Evolutionary conservation across 805 yeast genomes (phyloP).

Genomic region (Lipomyces sp.): DNA sequence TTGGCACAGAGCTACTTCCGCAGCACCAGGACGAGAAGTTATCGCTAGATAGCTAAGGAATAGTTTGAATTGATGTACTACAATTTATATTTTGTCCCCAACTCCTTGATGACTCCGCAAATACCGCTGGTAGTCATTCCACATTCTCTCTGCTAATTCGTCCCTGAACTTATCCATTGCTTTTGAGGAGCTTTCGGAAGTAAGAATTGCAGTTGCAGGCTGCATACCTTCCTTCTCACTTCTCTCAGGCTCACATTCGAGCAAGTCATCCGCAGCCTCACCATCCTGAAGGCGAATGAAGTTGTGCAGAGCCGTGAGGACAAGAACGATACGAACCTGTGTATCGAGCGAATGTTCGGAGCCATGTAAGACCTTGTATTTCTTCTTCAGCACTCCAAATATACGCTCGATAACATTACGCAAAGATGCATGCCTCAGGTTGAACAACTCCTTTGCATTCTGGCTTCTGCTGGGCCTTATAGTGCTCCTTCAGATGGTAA

Average conservation of each 20-base stretch:
- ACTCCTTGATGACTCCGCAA: too few species aligned
- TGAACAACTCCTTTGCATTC: conserved; percentile 3
- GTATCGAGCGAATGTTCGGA: neutral
- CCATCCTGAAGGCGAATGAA: neutral
- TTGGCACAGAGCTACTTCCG: neutral
- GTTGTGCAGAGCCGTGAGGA: neutral
- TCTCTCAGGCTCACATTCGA: neutral
- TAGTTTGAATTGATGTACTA: too few species aligned
- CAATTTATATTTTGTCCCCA: too few species aligned
- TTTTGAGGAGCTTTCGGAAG: neutral
- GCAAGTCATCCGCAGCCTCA: neutral
- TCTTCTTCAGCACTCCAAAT: neutral
- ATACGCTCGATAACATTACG: neutral
- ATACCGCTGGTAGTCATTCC: too few species aligned
- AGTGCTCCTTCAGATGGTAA: neutral
- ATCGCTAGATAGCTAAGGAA: neutral
- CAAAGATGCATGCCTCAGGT: neutral
- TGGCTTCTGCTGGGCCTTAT: neutral
- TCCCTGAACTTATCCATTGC: too few species aligned
- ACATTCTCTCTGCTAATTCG: too few species aligned
- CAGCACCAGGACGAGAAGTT: neutral
- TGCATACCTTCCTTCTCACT: neutral
- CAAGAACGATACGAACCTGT: neutral
- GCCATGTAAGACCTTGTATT: neutral
- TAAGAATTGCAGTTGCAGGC: neutral